These are phyloP conservation scores for Dalbergia cochinchinensis DNA, from an alignment of 306 rosid species.

Conservation along the genomic window DNA sequence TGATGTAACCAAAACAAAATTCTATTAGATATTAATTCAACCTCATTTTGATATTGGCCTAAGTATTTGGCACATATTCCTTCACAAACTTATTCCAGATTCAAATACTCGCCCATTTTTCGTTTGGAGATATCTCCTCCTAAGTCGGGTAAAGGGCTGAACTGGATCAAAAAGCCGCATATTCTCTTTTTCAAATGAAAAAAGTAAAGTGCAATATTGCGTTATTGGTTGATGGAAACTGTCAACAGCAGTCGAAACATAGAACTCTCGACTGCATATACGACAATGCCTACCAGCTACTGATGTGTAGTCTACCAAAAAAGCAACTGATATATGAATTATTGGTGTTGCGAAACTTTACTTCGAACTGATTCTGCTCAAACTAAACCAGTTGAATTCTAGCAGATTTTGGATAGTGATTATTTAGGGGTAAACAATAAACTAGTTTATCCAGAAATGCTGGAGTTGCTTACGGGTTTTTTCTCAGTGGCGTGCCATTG, in stretches of 20 bases:
- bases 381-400: neutral
- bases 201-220: neutral
- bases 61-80: neutral
- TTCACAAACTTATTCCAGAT: neutral
- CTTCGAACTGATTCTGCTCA: neutral
- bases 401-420: too few species aligned
- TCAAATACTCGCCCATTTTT: neutral
- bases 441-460: neutral
- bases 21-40: neutral
- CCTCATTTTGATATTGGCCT: conserved; percentile 5
- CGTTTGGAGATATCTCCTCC: neutral
- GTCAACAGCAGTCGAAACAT: neutral
- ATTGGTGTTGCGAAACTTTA: neutral
- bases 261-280: neutral
- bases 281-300: neutral
- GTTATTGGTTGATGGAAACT: neutral
- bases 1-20: neutral
- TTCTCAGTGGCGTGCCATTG: conserved; percentile 21
- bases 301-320: too few species aligned
- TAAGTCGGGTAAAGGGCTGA: neutral
- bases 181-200: too few species aligned
- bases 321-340: too few species aligned
- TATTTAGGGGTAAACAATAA: neutral
- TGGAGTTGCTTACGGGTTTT: neutral
- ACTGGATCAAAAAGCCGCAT: too few species aligned